Conservation (phyloP, 805 yeast species). For the Cyberlindnera lachancei region DNA sequence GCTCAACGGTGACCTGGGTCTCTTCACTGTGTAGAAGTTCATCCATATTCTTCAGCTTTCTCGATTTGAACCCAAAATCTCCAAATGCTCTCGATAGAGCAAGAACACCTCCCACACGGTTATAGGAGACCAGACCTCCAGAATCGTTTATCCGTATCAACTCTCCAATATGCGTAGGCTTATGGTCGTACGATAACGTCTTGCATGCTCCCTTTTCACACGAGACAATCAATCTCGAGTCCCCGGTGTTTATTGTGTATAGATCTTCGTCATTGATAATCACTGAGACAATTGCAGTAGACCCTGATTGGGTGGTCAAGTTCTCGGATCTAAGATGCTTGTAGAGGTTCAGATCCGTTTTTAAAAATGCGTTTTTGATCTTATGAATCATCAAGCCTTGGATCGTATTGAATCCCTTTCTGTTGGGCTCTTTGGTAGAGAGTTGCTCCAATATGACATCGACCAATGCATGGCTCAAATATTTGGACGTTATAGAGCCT, state of each 20-base stretch:
- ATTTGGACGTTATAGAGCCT: constrained; percentile 54
- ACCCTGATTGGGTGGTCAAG: constrained; percentile 37
- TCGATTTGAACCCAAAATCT: constrained; percentile 50
- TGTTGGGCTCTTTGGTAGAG: constrained; percentile 2
- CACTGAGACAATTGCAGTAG: constrained; percentile 43
- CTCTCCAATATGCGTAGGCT: constrained; percentile 94
- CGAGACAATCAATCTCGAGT: constrained; percentile 56
- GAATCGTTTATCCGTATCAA: constrained; percentile 84
- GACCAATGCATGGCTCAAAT: constrained; percentile 32
- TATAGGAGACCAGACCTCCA: constrained; percentile 89
- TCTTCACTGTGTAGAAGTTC: constrained; percentile 32
- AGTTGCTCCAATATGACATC: constrained; percentile 12
- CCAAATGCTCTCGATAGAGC: constrained; percentile 91
- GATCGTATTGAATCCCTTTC: constrained; percentile 19
- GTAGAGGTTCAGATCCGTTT: constrained; percentile 38
- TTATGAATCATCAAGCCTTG: constrained; percentile 29
- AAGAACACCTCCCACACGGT: constrained; percentile 91
- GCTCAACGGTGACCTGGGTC: constrained; percentile 73
- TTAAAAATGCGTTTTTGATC: constrained; percentile 37
- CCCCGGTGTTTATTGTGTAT: constrained; percentile 67
- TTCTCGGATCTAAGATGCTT: constrained; percentile 14
- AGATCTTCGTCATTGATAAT: constrained; percentile 37
- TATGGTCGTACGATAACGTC: constrained; percentile 70
- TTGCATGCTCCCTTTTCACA: constrained; percentile 48
- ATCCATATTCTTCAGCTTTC: constrained; percentile 23